phyloP scores from a whole-genome alignment of 177 flowering plant species.

The Tripterygium wilfordii region DNA sequence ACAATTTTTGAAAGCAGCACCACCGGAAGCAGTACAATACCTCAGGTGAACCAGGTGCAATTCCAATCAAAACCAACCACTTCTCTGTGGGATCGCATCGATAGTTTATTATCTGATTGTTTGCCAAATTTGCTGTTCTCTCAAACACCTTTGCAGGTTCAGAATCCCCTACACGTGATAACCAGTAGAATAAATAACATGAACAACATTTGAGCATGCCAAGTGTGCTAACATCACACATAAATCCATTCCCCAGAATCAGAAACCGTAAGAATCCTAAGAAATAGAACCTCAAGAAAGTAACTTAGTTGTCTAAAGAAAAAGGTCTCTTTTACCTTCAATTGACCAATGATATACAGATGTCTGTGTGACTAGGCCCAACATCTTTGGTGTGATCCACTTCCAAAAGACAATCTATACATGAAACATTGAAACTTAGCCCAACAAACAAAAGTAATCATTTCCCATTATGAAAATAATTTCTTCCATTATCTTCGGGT shows the following conservation, averaged over 20 bases:
- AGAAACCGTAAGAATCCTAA: not conserved
- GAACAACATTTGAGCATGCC: no score
- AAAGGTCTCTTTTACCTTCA: slow-evolving; percentile 53
- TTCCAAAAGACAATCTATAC: slow-evolving; percentile 93
- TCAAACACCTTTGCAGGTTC: slow-evolving; percentile 96
- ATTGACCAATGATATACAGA: slow-evolving; percentile 97
- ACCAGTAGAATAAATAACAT: not conserved
- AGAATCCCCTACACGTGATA: slow-evolving; percentile 61
- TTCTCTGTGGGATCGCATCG: slow-evolving; percentile 89
- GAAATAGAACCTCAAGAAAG: not conserved
- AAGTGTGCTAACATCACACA: no score
- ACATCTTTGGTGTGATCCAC: slow-evolving; percentile 85
- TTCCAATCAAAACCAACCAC: slow-evolving; percentile 98
- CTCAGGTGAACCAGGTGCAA: slow-evolving; percentile 97
- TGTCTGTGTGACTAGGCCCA: slow-evolving; percentile 93
- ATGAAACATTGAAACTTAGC: slow-evolving; percentile 1
- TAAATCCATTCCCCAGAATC: no score
- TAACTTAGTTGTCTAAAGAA: no score
- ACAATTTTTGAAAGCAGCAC: not conserved
- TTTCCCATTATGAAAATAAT: no score
- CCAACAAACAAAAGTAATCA: not conserved
- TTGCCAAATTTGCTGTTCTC: slow-evolving; percentile 86
- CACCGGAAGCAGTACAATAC: slow-evolving; percentile 33
- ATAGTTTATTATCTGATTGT: slow-evolving; percentile 93
- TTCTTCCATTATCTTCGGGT: no score